Conservation (phyloP, 768 basidiomycete genomes). For the Grammothele lineata region DNA sequence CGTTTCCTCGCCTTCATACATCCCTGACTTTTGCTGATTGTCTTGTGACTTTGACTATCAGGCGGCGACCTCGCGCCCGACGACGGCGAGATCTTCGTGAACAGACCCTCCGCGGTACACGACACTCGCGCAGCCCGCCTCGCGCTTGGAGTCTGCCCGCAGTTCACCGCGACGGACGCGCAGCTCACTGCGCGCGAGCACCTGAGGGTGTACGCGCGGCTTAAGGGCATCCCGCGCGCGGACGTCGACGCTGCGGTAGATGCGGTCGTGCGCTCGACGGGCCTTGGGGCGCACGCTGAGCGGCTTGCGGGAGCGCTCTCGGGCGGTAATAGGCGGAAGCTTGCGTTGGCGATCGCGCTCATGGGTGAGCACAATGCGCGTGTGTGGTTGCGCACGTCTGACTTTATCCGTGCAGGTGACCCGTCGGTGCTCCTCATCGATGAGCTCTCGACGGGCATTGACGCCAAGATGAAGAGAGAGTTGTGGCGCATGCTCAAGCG, state of each 20-base stretch:
- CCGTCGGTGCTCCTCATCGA: slow-evolving; percentile 77
- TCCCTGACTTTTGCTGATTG: background rate
- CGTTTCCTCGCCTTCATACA: slow-evolving; percentile 4
- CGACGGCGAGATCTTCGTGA: slow-evolving; percentile 63
- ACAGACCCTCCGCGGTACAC: slow-evolving; percentile 60
- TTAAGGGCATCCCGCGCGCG: slow-evolving; percentile 55
- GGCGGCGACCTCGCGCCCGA: slow-evolving; percentile 21
- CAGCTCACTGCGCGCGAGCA: slow-evolving; percentile 79
- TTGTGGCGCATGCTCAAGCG: slow-evolving; percentile 76
- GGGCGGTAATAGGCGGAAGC: slow-evolving; percentile 76
- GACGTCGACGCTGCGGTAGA: slow-evolving; percentile 54
- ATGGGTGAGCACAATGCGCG: slow-evolving; percentile 57
- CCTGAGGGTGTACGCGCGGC: slow-evolving; percentile 62
- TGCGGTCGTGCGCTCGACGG: slow-evolving; percentile 53
- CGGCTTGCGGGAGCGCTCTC: slow-evolving; percentile 71
- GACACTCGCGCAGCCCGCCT: slow-evolving; percentile 61
- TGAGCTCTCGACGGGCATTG: slow-evolving; percentile 80
- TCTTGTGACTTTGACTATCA: background rate
- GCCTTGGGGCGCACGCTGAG: slow-evolving; percentile 56
- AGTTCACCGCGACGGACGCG: slow-evolving; percentile 79
- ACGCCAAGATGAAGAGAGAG: slow-evolving; percentile 78
- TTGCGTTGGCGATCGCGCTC: slow-evolving; percentile 74
- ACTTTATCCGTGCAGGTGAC: slow-evolving; percentile 52
- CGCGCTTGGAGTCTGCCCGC: slow-evolving; percentile 77
- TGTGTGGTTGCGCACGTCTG: too few species aligned